Evolutionary conservation across 2,329 filamentous ascomycete genomes (phyloP).

Genomic region (Apiospora saccharicola): DNA sequence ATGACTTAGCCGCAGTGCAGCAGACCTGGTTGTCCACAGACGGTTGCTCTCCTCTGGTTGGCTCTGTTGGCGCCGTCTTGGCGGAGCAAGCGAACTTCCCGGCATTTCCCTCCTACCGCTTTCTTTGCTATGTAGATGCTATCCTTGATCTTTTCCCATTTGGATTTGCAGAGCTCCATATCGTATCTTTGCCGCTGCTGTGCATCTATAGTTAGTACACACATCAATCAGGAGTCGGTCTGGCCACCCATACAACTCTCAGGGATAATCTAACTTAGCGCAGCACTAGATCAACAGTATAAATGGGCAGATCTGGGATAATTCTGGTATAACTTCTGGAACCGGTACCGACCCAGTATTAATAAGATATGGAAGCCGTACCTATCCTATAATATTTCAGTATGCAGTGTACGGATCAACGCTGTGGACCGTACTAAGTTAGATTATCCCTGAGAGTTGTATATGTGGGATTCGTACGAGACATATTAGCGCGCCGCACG

Average conservation of each 20-base stretch:
- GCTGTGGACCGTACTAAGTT: no score
- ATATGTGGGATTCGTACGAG: constrained; percentile 3
- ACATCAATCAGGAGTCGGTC: neutral
- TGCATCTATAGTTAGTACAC: neutral
- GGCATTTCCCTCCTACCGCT: neutral
- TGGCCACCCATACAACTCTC: neutral
- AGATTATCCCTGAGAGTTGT: no score
- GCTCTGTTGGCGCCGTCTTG: constrained; percentile 25
- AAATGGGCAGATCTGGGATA: no score
- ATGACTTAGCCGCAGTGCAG: constrained; percentile 25
- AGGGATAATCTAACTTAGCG: no score
- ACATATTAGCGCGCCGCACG: constrained; percentile 1
- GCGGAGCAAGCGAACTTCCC: neutral
- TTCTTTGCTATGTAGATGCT: neutral
- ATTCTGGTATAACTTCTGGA: no score
- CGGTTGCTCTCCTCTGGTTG: constrained; percentile 23
- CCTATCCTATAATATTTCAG: no score
- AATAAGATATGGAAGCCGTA: no score
- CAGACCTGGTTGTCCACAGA: constrained; percentile 15
- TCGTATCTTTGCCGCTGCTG: neutral
- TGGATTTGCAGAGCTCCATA: neutral
- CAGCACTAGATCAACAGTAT: no score
- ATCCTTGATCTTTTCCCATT: neutral
- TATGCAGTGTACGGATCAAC: no score
- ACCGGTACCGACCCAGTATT: no score